phyloP scores from a whole-genome alignment of 2,329 filamentous ascomycete species.

The Periconia macrospinosa region DNA sequence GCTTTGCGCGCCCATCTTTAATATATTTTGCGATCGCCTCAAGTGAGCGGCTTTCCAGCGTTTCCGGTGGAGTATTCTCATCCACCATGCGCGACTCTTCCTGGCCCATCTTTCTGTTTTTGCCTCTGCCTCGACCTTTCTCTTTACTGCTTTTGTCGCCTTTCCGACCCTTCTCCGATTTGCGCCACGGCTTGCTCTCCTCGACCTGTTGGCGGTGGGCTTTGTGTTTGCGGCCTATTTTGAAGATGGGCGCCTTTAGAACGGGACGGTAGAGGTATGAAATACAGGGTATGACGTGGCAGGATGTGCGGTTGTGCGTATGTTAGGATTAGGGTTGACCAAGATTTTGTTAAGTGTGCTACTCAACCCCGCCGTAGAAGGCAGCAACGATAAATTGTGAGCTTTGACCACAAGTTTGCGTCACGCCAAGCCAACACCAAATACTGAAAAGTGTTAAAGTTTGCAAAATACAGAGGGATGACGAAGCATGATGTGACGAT shows the following conservation, averaged over 20 bases:
- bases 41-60: slow-evolving; percentile 69
- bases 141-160: slow-evolving; percentile 22
- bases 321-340: neutral
- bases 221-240: slow-evolving; percentile 57
- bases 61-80: slow-evolving; percentile 64
- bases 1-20: slow-evolving; percentile 64
- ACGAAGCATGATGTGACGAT: too few relatives aligned
- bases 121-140: slow-evolving; percentile 21
- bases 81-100: slow-evolving; percentile 74
- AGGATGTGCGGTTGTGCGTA: neutral
- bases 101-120: slow-evolving; percentile 74
- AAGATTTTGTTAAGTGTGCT: neutral
- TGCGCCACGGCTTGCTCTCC: slow-evolving; percentile 35
- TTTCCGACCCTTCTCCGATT: slow-evolving; percentile 27
- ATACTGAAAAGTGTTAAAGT: too few relatives aligned
- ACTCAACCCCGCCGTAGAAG: neutral
- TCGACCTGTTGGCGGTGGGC: slow-evolving; percentile 44
- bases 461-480: neutral
- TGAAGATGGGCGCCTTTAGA: slow-evolving; percentile 17
- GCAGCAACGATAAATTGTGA: neutral
- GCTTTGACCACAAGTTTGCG: slow-evolving; percentile 1
- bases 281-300: neutral
- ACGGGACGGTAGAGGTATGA: neutral
- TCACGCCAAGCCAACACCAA: neutral
- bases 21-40: slow-evolving; percentile 80